Evolutionary conservation across 169 alveolate species (phyloP), one percentile per base, ranked within the genome.

Genomic region (Plasmodium inui): DNA sequence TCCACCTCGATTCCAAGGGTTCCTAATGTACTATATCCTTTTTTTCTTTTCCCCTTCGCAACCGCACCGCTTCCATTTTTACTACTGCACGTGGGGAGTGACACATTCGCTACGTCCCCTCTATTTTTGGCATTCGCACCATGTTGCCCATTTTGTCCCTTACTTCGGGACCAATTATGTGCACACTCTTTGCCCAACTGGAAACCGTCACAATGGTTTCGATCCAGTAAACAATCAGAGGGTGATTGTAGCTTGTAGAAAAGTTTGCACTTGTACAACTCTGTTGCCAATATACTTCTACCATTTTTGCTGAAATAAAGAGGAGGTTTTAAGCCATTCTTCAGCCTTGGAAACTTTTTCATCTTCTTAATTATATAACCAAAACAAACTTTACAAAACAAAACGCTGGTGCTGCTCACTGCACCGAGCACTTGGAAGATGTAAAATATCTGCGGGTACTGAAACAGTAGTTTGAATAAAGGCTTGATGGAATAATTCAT

Each of bases 381-480:
- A 37, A 89, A 89, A 61, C 90, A 89, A 61, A 89, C 76, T 44
- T 79, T 89, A 46, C 90, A 89, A 73, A 80, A 79, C 82, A 79
- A 26, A 30, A 73, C 12, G 82, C 94, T 89, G 3, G 94, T 89
- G 28, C 57, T 79, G 8, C 74, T 89, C 46, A 89, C 80, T n/a
- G 90, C 72, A 57, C 82, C 88, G n/a, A 89, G 46, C 37, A 89
- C 28, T 44, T 89, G 94, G 71, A 89, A 89, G 44, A 89, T 89
- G 50, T 61, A 79, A 57, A 89, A 89, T 61, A 79, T 50, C 46
- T 79, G 94, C 17, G 94, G 94, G 79, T 89, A 89, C 41, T 72
- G 94, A 80, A 89, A 89, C 73, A 67, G n/a, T 67, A 89, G 82
- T 89, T 89, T 89, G 32, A 79, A 89, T 53, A 89, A 89, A 12